Base-by-base conservation (phyloP, 805 yeast species). In the Wickerhamomyces sydowiorum region DNA sequence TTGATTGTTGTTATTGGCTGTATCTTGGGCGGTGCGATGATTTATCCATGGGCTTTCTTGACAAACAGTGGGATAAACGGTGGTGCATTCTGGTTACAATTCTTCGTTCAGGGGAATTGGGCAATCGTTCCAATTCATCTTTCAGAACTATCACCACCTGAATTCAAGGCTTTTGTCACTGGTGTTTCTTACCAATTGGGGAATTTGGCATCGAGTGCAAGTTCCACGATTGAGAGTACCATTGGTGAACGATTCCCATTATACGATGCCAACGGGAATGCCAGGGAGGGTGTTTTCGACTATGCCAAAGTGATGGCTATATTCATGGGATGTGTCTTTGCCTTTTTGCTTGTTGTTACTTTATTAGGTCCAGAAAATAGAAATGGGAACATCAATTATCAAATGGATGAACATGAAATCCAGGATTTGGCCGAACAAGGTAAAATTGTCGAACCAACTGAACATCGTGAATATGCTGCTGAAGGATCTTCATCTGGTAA, bases 101-200 rank as follows among this genome's bases (percentile, higher is more conserved):
- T 75, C 54, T 75, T 72, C 45, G 84, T 80, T 40, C 84, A 78
- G 62, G 86, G 86, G 53, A 78, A 80, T 22, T 80, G 83, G 81
- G 86, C 86, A 51, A 79, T 78, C 33, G 67, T 75, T 41, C 86
- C 86, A 41, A 68, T 78, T 44, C 82, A 79, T 59, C 62, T 80
- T 41, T 67, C 78, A 4, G 85, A 78, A 59, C 66, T 81, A 47
- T 70, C 82, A 32, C 81, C 81, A 43, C 80, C 82, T 18, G 77
- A 75, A 45, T 78, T 74, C 63, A 69, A 81, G 60, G 70, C 86
- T 8, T 76, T 81, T 45, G 75, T 78, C 40, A 73, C 76, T 34
- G 87, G 87, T 56, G 70, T 72, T 27, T 68, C 82, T 19, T 81
- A 81, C 57, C 86, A 81, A 59, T 64, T 81, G 50, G 87, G 87